Base-by-base conservation (phyloP, 768 basidiomycete species). In the Kwoniella dejecticola region DNA sequence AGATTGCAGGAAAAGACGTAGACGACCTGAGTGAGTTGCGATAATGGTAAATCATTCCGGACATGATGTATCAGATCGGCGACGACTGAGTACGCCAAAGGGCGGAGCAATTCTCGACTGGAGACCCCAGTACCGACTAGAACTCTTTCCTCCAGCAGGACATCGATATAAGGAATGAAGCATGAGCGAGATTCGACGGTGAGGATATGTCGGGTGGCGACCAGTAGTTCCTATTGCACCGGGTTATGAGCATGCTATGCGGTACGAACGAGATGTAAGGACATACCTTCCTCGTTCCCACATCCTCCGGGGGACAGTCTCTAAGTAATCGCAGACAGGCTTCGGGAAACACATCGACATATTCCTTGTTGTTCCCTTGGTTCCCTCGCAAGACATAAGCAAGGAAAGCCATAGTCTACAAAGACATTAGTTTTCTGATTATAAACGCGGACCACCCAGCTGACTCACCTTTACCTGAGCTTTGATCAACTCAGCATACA, bases 61-160 rank as follows among this genome's bases (percentile, higher is more conserved):
- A 94, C 84, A 72, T 96, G 91, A 74, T 97, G 93, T 57, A 96
- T 87, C 11, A 97, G 84, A 79, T 99, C 96, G 30, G 92, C 92
- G 5, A 95, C 85, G 47, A 90, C 88, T 60, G 87, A 88, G 79
- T 92, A 94, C 2, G 90, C 89, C 40, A 86, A 84, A 1, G 89
- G 85, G 55, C 90, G 89, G 40, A 96, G 83, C 46, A 87, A 87
- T 80, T 99, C 95, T 73, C 88, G 86, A 66, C 88, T 88, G 0
- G 89, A 88, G 30, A 95, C 82, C 3, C 89, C 88, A 1, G 84
- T 85, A 1, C 96, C 96, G 30, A 98, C 83, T 5, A 99, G 81
- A 13, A 98, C 90, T 42, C 84, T 85, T 71, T 98, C 95, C 66
- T 98, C 87, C 30, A 97, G 85, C 19, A 99, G 83, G 70, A 90